Evolutionary conservation across 148 eudicot genomes (phyloP).

Genomic region (Drosera capensis): DNA sequence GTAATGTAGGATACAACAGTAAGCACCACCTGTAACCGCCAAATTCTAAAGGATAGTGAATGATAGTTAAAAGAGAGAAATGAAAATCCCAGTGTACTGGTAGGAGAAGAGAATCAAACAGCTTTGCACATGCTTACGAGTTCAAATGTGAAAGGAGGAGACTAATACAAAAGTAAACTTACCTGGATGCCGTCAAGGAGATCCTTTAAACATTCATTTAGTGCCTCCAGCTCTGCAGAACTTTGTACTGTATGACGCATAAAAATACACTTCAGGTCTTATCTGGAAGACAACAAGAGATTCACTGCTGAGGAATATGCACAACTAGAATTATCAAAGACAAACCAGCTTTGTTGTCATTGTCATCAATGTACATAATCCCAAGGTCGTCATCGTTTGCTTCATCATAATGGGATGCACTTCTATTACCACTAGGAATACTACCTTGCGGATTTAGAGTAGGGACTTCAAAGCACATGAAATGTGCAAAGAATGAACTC

Average conservation of each 20-base stretch:
- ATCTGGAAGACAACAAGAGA: background rate
- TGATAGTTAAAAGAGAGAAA: too few species aligned
- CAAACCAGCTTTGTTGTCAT: slow-evolving; percentile 48
- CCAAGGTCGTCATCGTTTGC: slow-evolving; percentile 72
- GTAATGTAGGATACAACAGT: background rate
- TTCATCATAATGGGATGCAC: slow-evolving; percentile 33
- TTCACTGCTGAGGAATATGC: background rate
- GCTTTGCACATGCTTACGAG: background rate
- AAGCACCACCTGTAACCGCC: background rate
- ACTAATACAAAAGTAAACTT: background rate
- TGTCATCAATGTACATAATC: slow-evolving; percentile 75
- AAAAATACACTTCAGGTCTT: background rate
- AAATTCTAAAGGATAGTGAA: too few species aligned
- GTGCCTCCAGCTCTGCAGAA: slow-evolving; percentile 23
- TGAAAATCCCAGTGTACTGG: background rate
- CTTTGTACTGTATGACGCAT: slow-evolving; percentile 14
- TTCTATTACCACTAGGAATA: slow-evolving; percentile 33
- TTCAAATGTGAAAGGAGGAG: background rate
- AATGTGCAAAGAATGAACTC: slow-evolving; percentile 94
- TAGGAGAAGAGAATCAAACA: background rate
- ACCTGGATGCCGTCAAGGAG: slow-evolving; percentile 43
- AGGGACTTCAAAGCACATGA: slow-evolving; percentile 98
- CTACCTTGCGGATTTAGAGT: slow-evolving; percentile 68
- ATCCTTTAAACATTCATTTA: slow-evolving; percentile 31
- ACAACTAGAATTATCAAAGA: background rate